phyloP scores from a whole-genome alignment of 306 rosid genomes.

The Quillaja saponaria region DNA sequence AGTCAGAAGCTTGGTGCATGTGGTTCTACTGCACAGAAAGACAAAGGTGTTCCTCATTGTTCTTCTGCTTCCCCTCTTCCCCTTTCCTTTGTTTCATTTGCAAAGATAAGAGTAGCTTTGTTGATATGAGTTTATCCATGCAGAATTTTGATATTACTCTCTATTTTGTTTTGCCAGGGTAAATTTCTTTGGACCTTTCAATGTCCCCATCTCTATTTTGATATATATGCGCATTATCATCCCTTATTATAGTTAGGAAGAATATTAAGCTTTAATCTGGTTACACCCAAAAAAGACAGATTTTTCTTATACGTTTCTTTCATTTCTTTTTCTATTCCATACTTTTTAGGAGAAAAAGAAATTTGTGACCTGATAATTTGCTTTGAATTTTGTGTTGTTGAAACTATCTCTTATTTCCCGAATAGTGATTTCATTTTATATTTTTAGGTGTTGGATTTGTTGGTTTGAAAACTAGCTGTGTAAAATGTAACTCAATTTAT shows the following conservation, averaged over 20 bases:
- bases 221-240: not conserved
- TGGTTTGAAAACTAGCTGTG: not conserved
- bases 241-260: not conserved
- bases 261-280: not conserved
- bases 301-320: not conserved
- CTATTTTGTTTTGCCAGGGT: not conserved
- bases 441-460: constrained; percentile 4
- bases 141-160: constrained; percentile 6
- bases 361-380: constrained; percentile 15
- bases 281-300: not conserved
- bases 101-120: not conserved
- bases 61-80: not conserved
- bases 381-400: not conserved
- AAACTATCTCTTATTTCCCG: not conserved
- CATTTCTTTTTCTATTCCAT: not conserved
- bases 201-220: constrained; percentile 3
- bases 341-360: not conserved
- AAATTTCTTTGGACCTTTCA: constrained; percentile 1
- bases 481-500: too few species aligned
- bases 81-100: not conserved
- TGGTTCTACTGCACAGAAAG: constrained; percentile 26
- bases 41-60: constrained; percentile 32
- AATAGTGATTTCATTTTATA: constrained; percentile 22
- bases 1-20: constrained; percentile 21
- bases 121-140: not conserved